These are phyloP conservation scores for Ceratocystis huliohia DNA, from an alignment of 2,329 filamentous ascomycete genomes.

Conservation along the genomic window DNA sequence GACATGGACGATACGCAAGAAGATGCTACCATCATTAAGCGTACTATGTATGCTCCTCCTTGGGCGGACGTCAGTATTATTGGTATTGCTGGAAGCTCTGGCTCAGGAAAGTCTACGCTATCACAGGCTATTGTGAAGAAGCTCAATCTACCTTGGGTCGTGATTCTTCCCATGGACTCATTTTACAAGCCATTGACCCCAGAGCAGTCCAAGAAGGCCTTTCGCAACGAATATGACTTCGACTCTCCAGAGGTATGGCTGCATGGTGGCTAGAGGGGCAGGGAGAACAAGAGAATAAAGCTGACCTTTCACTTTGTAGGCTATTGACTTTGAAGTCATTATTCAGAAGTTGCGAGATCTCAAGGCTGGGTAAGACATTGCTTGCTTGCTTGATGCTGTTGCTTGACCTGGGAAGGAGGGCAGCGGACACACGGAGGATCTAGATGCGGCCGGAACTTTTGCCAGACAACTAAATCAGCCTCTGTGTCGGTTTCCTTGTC, in stretches of 20 bases:
- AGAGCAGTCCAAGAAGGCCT: slow-evolving; percentile 68
- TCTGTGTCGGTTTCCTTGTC: no score
- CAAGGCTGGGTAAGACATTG: slow-evolving; percentile 64
- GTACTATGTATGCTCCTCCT: slow-evolving; percentile 60
- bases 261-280: not conserved
- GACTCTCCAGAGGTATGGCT: slow-evolving; percentile 61
- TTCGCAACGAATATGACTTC: slow-evolving; percentile 88
- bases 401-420: no score
- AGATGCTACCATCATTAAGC: slow-evolving; percentile 9
- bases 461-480: no score
- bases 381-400: no score
- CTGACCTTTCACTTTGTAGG: slow-evolving; percentile 31
- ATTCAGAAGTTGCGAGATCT: slow-evolving; percentile 69
- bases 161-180: slow-evolving; percentile 96
- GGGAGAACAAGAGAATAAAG: not conserved
- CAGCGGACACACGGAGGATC: no score
- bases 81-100: slow-evolving; percentile 87
- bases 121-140: slow-evolving; percentile 82
- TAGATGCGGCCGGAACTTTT: no score
- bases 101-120: slow-evolving; percentile 86
- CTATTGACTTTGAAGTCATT: slow-evolving; percentile 85
- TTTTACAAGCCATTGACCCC: slow-evolving; percentile 85
- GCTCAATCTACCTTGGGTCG: slow-evolving; percentile 91
- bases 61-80: slow-evolving; percentile 97
- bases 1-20: not conserved